These are phyloP conservation scores for Megacollybia marginata DNA, from an alignment of 768 basidiomycete species.

Conservation along the genomic window DNA sequence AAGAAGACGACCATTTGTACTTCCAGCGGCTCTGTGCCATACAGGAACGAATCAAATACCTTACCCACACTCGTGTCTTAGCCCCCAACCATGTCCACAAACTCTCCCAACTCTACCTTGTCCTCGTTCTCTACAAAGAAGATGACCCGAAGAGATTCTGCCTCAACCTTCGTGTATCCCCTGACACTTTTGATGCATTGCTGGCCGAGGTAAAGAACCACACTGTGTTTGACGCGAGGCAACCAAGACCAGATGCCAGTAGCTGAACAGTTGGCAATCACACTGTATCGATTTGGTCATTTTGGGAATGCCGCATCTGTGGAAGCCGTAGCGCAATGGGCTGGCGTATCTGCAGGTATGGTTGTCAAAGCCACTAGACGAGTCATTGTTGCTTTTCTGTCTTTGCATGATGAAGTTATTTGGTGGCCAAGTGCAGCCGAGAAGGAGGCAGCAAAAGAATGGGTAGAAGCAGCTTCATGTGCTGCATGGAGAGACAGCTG, in stretches of 20 bases:
- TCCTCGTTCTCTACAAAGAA: background rate
- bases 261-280: background rate
- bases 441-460: background rate
- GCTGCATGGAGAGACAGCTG: conserved; percentile 13
- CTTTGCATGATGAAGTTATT: background rate
- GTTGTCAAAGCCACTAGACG: no score
- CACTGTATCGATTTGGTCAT: background rate
- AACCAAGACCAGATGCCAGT: background rate
- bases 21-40: background rate
- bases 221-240: background rate
- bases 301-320: background rate
- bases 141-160: background rate
- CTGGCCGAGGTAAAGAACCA: background rate
- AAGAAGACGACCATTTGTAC: background rate
- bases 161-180: background rate
- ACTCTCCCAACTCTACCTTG: background rate
- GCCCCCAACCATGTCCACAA: background rate
- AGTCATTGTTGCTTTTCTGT: background rate
- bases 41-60: background rate
- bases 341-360: no score
- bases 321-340: no score
- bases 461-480: conserved; percentile 15
- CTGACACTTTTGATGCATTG: background rate
- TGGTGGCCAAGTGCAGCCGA: conserved; percentile 3
- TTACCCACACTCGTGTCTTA: background rate